Percentiles rank a stretch among this genome's conserved stretches.
phyloP scores from a whole-genome alignment of 768 basidiomycete genomes.

The Lactarius tabidus region DNA sequence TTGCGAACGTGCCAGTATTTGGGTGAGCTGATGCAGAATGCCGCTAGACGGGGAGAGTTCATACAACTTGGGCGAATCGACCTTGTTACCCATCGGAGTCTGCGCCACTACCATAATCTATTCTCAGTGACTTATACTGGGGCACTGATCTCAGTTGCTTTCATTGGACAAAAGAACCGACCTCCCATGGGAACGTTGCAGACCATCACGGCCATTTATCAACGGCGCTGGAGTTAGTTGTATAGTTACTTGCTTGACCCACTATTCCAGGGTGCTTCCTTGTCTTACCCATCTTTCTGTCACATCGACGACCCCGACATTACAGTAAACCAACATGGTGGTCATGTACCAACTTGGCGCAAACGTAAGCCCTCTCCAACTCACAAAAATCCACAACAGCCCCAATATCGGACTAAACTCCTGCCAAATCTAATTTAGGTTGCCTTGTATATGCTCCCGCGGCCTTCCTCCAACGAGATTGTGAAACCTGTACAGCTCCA shows the following conservation, averaged over 20 bases:
- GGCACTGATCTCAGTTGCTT: constrained; percentile 16
- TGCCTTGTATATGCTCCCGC: neutral
- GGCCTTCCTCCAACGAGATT: constrained; percentile 2
- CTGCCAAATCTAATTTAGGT: constrained; percentile 4
- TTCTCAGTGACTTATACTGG: neutral
- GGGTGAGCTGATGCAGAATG: neutral
- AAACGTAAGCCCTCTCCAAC: constrained; percentile 1
- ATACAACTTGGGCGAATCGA: neutral
- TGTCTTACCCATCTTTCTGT: constrained; percentile 4
- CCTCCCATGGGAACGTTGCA: constrained; percentile 15
- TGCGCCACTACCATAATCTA: neutral
- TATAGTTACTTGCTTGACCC: neutral
- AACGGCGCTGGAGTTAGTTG: constrained; percentile 2
- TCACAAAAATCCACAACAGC: constrained; percentile 10
- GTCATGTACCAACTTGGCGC: neutral
- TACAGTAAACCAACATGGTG: neutral
- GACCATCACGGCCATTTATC: neutral
- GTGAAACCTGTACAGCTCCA: constrained; percentile 17
- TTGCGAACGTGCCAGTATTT: neutral
- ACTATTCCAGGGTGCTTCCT: neutral
- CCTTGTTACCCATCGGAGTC: constrained; percentile 8
- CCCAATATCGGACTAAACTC: neutral
- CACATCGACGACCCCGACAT: constrained; percentile 9
- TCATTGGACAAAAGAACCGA: neutral
- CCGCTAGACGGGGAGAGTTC: neutral